Base-by-base conservation (phyloP, 805 yeast genomes). In the Pichia kluyveri region DNA sequence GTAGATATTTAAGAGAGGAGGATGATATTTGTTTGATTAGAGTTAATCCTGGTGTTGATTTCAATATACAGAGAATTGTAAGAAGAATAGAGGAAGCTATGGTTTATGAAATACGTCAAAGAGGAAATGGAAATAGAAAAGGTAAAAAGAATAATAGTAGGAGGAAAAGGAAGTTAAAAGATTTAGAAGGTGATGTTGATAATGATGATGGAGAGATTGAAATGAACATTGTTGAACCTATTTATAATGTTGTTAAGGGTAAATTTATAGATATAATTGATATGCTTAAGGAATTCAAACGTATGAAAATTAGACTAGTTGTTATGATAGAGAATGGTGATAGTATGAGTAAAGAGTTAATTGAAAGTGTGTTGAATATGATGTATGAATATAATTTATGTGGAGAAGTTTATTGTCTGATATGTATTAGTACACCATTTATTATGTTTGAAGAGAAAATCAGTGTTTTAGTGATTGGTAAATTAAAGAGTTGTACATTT, bases 291-390 rank as follows among this genome's bases (percentile, higher is more conserved):
- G 42, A 51, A 26, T 43, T 60, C 18, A 28, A 45, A 9, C 31
- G 50, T 2, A 44, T 36, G 23, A 46, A 52, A 4, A 51, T 51
- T 32, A 46, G 46, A 26, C 45, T 66, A 12, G 42, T 60, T 7
- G 55, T 67, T 3, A 42, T 66, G 18, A 52, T 67, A n/a, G 68
- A 66, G 46, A 69, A 66, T 54, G 65, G 68, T 3, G 70, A 66
- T 50, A 59, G 67, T 6, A 60, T 67, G 45, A 60, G 61, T 5
- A 54, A 64, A 0, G 40, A 54, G 7, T 50, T 57, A 11, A 40
- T 61, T 31, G 53, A 61, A n/a, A 56, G 60, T 3, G 41, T 58
- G 17, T 46, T 65, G 32, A 53, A 57, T 34, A 37, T 57, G 2
- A 42, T 63, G 5, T 58, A 63, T 60, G 49, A 51, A 40, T 56